Conservation (phyloP, 2,329 filamentous ascomycete genomes). For the Fusarium concolor region DNA sequence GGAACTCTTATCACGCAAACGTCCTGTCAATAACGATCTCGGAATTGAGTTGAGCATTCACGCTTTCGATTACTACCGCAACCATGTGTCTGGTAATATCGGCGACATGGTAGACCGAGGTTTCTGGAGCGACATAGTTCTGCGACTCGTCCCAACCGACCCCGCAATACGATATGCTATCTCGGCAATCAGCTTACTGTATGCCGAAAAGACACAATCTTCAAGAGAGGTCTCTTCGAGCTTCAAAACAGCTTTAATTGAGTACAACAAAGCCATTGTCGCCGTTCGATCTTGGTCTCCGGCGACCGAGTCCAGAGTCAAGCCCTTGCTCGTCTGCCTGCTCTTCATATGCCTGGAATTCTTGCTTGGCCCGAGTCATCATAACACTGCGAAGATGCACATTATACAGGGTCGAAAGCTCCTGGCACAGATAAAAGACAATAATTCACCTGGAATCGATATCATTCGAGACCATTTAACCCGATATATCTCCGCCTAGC, state of each 20-base stretch:
- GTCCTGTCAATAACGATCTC: background rate
- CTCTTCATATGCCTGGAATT: conserved; percentile 16
- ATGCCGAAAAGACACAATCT: background rate
- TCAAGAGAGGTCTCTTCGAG: background rate
- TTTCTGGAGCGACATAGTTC: conserved; percentile 10
- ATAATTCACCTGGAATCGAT: background rate
- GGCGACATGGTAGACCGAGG: background rate
- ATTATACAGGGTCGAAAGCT: background rate
- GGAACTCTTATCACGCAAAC: background rate
- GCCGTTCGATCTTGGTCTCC: background rate
- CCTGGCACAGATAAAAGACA: background rate
- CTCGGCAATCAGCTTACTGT: conserved; percentile 6
- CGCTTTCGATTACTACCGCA: background rate
- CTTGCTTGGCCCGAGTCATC: background rate
- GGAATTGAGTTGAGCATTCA: background rate
- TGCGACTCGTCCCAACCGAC: conserved; percentile 7
- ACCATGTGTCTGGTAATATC: background rate
- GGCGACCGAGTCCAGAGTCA: background rate
- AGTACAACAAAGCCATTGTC: background rate
- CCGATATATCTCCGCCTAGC: background rate
- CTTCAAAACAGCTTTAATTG: background rate
- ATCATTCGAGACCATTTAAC: background rate
- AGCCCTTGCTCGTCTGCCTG: background rate
- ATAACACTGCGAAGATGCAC: background rate
- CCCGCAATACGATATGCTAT: conserved; percentile 17